Evolutionary conservation across 1,139 yeast genomes (phyloP).

Genomic region (Yamadazyma trypodendri): DNA sequence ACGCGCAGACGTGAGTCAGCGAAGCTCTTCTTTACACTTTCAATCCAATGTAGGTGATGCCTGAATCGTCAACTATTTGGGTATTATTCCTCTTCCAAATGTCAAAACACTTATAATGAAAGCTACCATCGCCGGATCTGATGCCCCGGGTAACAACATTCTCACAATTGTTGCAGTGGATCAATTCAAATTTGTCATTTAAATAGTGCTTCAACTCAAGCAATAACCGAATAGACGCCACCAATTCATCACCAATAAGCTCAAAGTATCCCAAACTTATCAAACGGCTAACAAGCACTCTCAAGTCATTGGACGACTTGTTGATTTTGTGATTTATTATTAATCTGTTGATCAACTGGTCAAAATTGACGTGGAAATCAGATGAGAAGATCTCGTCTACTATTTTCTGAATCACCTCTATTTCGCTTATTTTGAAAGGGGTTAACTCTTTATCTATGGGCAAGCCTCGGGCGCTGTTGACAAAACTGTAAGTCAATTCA

Average conservation of each 20-base stretch:
- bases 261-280: slow-evolving; percentile 56
- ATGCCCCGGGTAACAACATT: slow-evolving; percentile 57
- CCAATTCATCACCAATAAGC: slow-evolving; percentile 25
- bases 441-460: slow-evolving; percentile 35
- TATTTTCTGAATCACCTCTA: slow-evolving; percentile 47
- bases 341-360: slow-evolving; percentile 8
- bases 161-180: slow-evolving; percentile 53
- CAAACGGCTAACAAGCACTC: slow-evolving; percentile 34
- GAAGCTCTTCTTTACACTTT: too few species aligned
- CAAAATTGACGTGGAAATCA: slow-evolving; percentile 12
- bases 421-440: slow-evolving; percentile 43
- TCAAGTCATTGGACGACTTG: slow-evolving; percentile 31
- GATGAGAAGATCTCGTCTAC: slow-evolving; percentile 44
- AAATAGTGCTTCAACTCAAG: slow-evolving; percentile 49
- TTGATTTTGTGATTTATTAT: slow-evolving; percentile 13
- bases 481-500: slow-evolving; percentile 35
- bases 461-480: slow-evolving; percentile 40
- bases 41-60: slow-evolving; percentile 4
- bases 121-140: slow-evolving; percentile 37
- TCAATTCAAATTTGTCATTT: slow-evolving; percentile 39
- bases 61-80: slow-evolving; percentile 3
- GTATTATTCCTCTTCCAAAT: slow-evolving; percentile 26
- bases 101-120: slow-evolving; percentile 52
- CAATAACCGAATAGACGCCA: slow-evolving; percentile 41
- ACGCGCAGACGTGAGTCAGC: too few species aligned